A percentile compares a stretch with the other conserved stretches of the same genome.
phyloP scores from a whole-genome alignment of 2,329 filamentous ascomycete genomes.

The Colletotrichum sp. region DNA sequence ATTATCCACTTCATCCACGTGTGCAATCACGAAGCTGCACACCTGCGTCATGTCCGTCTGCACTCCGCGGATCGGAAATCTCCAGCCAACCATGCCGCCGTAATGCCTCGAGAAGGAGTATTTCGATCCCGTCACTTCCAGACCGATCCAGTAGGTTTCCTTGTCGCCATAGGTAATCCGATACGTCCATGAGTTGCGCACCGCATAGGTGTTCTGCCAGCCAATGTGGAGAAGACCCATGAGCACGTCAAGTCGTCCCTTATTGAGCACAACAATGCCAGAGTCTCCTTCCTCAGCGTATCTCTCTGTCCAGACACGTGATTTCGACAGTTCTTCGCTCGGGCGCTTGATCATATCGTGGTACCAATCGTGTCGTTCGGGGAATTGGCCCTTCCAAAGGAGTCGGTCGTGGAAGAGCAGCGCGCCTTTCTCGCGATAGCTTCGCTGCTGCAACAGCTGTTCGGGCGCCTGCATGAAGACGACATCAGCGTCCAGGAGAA shows the following conservation, averaged over 20 bases:
- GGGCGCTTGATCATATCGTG: conserved; percentile 39
- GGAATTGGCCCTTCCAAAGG: conserved; percentile 38
- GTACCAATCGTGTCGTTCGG: conserved; percentile 41
- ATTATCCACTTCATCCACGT: conserved; percentile 40
- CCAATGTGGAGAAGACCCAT: conserved; percentile 43
- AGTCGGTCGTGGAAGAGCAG: conserved; percentile 47
- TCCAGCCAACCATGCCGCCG: conserved; percentile 44
- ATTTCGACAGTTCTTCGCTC: conserved; percentile 34
- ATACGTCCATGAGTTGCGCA: conserved; percentile 45
- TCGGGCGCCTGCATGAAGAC: conserved; percentile 42
- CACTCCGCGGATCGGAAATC: neutral
- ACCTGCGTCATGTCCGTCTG: conserved; percentile 25
- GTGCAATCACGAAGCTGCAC: conserved; percentile 47
- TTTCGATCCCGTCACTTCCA: conserved; percentile 40
- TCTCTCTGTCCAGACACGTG: conserved; percentile 41
- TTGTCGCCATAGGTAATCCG: conserved; percentile 49
- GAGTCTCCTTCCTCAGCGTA: conserved; percentile 48
- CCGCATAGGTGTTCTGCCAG: conserved; percentile 48
- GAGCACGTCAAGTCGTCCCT: conserved; percentile 38
- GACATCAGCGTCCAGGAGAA: conserved; percentile 43
- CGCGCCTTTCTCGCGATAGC: conserved; percentile 35
- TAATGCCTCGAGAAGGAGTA: conserved; percentile 48
- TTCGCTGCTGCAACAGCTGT: conserved; percentile 33
- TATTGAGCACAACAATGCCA: conserved; percentile 46
- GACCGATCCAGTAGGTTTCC: conserved; percentile 50